phyloP scores from a whole-genome alignment of 2,329 filamentous ascomycete genomes.

The Ascochyta pisi region DNA sequence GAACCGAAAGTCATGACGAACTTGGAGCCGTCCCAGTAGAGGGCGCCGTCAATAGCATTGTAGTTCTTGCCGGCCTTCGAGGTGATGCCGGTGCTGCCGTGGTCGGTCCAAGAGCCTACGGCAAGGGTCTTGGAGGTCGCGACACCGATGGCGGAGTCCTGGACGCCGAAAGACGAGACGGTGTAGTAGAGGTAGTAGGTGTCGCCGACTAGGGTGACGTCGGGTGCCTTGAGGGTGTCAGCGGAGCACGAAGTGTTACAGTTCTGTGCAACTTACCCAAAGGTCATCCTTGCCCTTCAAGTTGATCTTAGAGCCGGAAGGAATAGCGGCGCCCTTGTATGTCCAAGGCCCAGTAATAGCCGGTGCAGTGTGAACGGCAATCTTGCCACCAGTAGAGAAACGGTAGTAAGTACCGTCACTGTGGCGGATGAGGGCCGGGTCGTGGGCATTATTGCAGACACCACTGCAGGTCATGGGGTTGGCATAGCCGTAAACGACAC shows the following conservation, averaged over 20 bases:
- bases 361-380: slow-evolving; percentile 58
- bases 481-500: slow-evolving; percentile 45
- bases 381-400: slow-evolving; percentile 60
- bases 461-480: slow-evolving; percentile 52
- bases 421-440: slow-evolving; percentile 58
- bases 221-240: slow-evolving; percentile 62
- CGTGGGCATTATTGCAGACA: slow-evolving; percentile 55
- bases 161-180: slow-evolving; percentile 67
- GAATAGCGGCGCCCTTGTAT: slow-evolving; percentile 55
- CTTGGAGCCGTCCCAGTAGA: slow-evolving; percentile 52
- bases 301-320: slow-evolving; percentile 55
- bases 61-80: slow-evolving; percentile 50
- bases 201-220: slow-evolving; percentile 63
- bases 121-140: slow-evolving; percentile 60
- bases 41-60: slow-evolving; percentile 61
- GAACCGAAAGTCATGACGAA: slow-evolving; percentile 69
- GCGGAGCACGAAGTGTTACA: not conserved
- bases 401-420: slow-evolving; percentile 60
- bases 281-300: slow-evolving; percentile 56
- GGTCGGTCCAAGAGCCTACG: slow-evolving; percentile 62
- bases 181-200: slow-evolving; percentile 72
- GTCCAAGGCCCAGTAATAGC: slow-evolving; percentile 60
- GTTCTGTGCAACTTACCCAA: slow-evolving; percentile 50
- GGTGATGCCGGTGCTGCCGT: slow-evolving; percentile 60
- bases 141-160: slow-evolving; percentile 67